phyloP scores from a whole-genome alignment of 1,139 yeast genomes.

The Pneumocystis murina region DNA sequence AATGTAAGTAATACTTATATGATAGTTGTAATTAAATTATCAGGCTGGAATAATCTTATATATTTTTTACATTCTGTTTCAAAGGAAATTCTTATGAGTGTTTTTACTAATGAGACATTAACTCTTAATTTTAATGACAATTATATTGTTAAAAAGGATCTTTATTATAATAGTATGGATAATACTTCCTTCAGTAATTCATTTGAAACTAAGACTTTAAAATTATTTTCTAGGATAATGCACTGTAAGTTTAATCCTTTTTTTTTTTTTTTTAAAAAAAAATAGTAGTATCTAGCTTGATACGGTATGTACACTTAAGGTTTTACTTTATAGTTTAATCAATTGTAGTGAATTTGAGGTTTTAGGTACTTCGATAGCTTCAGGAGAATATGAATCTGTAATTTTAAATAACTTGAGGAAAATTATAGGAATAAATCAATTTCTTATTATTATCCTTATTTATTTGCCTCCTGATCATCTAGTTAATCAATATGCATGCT shows the following conservation, averaged over 20 bases:
- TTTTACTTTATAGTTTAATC: not conserved
- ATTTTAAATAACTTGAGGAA: not conserved
- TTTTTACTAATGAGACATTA: not conserved
- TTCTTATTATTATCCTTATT: not conserved
- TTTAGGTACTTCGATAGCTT: not conserved
- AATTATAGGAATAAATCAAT: slow-evolving; percentile 1
- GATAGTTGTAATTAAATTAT: not conserved
- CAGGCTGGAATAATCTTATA: not conserved
- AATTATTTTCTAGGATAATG: not conserved
- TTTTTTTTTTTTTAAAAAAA: not conserved
- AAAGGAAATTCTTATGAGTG: not conserved
- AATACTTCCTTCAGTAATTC: not conserved
- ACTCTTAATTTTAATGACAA: not conserved
- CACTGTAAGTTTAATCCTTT: not conserved
- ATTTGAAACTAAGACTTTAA: not conserved
- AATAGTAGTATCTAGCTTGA: not conserved
- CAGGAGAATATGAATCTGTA: not conserved
- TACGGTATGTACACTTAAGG: not conserved
- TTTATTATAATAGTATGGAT: not conserved
- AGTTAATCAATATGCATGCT: not conserved
- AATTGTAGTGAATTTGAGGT: not conserved
- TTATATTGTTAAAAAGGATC: not conserved
- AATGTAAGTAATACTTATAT: not conserved
- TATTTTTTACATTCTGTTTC: not conserved
- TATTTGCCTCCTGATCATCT: not conserved